Evolutionary conservation across 2,329 filamentous ascomycete species (phyloP).

Genomic region (Davidsoniella eucalypti): DNA sequence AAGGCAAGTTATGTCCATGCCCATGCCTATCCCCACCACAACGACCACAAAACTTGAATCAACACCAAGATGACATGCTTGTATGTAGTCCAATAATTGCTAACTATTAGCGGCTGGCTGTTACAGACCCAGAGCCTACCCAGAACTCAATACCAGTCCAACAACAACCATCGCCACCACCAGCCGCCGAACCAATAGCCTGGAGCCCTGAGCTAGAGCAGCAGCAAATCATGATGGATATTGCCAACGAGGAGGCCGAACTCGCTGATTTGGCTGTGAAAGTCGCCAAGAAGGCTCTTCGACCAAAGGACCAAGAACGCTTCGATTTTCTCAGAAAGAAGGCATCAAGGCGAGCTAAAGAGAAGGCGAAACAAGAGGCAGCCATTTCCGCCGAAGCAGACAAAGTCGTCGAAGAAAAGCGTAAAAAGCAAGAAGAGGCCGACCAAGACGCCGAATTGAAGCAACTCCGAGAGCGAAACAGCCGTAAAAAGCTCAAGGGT

Average conservation of each 20-base stretch:
- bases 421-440: background rate
- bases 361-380: conserved; percentile 12
- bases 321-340: conserved; percentile 3
- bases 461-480: background rate
- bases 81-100: background rate
- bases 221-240: conserved; percentile 6
- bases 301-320: conserved; percentile 7
- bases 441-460: conserved; percentile 7
- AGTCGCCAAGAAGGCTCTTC: background rate
- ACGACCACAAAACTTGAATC: background rate
- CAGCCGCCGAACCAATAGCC: background rate
- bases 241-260: conserved; percentile 9
- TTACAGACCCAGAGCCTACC: conserved; percentile 3
- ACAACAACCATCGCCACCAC: background rate
- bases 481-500: background rate
- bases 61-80: background rate
- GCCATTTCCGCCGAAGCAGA: conserved; percentile 11
- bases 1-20: conserved; percentile 1
- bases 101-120: background rate
- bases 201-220: conserved; percentile 4
- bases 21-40: background rate
- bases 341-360: conserved; percentile 10
- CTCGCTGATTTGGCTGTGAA: conserved; percentile 1
- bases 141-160: conserved; percentile 1
- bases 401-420: conserved; percentile 6